Evolutionary conservation across 257 asterid genomes (phyloP).

Genomic region (Solanum etuberosum): DNA sequence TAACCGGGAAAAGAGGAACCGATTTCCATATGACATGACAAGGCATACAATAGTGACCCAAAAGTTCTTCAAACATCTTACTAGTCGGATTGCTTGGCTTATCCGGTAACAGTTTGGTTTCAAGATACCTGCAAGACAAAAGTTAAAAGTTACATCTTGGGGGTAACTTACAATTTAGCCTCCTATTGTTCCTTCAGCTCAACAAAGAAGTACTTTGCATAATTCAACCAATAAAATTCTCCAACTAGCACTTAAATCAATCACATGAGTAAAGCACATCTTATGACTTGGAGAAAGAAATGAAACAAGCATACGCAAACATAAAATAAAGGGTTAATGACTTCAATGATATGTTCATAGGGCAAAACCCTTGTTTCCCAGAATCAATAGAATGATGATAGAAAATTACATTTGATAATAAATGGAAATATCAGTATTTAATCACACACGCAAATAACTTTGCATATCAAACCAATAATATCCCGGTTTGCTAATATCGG

Average conservation of each 20-base stretch:
- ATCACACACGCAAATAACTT: neutral
- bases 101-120: neutral
- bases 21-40: neutral
- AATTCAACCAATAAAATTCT: neutral
- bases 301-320: neutral
- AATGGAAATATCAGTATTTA: neutral
- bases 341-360: neutral
- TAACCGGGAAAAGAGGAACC: neutral
- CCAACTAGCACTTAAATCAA: neutral
- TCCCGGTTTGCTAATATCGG: neutral
- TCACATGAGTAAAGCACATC: too few species aligned
- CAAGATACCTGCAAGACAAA: neutral
- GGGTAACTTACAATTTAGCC: neutral
- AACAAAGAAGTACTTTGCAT: too few species aligned
- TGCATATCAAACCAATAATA: neutral
- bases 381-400: neutral
- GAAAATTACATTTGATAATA: neutral
- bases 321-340: neutral
- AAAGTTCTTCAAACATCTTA: neutral
- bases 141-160: neutral
- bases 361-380: neutral
- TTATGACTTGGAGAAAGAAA: too few species aligned
- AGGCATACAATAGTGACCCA: neutral
- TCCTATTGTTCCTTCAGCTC: too few species aligned
- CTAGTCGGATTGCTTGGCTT: neutral